Evolutionary conservation across 768 basidiomycete genomes (phyloP).

Genomic region (Ephemerocybe angulata): DNA sequence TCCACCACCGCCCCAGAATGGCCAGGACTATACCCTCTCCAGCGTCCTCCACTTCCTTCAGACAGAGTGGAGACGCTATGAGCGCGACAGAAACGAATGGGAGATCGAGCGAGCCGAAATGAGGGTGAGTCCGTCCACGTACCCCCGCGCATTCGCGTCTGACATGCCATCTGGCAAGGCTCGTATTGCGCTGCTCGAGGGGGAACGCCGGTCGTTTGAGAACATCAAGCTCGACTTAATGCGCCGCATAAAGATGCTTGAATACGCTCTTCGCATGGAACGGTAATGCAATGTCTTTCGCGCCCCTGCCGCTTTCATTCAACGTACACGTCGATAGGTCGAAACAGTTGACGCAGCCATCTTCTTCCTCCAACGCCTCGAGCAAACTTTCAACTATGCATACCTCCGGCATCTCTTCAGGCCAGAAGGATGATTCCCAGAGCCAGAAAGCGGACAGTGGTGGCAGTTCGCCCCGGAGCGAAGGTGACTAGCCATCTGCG

Average conservation of each 20-base stretch:
- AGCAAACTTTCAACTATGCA: conserved; percentile 65
- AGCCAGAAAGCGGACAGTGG: conserved; percentile 79
- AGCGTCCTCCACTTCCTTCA: conserved; percentile 96
- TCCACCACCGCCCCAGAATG: conserved; percentile 77
- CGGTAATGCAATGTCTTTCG: conserved; percentile 54
- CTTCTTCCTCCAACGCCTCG: conserved; percentile 56
- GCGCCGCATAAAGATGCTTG: conserved; percentile 98
- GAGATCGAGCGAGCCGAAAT: conserved; percentile 99
- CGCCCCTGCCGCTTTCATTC: conserved; percentile 8
- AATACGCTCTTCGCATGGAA: conserved; percentile 94
- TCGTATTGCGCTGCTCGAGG: conserved; percentile 94
- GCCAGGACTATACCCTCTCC: conserved; percentile 90
- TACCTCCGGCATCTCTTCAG: conserved; percentile 42
- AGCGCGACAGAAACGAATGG: conserved; percentile 99
- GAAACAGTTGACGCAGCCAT: conserved; percentile 69
- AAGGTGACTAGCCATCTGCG: conserved; percentile 47
- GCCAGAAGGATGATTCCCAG: conserved; percentile 67
- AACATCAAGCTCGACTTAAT: conserved; percentile 95
- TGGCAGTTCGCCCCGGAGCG: conserved; percentile 80
- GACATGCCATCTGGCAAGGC: conserved; percentile 50
- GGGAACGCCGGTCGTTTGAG: conserved; percentile 94
- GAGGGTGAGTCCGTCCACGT: conserved; percentile 62
- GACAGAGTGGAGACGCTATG: conserved; percentile 96
- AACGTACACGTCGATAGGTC: conserved; percentile 46
- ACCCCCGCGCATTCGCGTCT: conserved; percentile 24